phyloP scores from a whole-genome alignment of 805 yeast genomes.

The Ogataea allantospora region DNA sequence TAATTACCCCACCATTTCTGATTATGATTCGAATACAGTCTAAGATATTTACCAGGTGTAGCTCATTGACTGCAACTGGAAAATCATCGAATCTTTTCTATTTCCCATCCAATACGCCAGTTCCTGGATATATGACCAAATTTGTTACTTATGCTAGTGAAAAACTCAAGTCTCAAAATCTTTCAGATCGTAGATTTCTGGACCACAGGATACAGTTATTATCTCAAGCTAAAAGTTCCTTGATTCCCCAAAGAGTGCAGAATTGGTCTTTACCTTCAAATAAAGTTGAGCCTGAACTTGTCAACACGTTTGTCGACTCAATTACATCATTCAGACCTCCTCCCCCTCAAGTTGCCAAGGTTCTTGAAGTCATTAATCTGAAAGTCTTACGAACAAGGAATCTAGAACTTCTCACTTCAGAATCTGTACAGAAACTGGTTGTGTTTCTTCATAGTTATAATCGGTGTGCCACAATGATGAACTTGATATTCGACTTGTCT shows the following conservation, averaged over 20 bases:
- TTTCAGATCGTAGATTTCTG: background rate
- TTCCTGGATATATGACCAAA: background rate
- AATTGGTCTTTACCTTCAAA: background rate
- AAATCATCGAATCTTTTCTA: background rate
- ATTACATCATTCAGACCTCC: constrained; percentile 4
- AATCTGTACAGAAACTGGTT: constrained; percentile 1
- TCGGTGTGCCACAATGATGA: constrained; percentile 6
- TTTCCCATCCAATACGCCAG: background rate
- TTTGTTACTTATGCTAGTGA: constrained; percentile 1
- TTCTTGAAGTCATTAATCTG: background rate
- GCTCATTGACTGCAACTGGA: background rate
- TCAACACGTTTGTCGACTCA: background rate
- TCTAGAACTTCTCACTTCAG: constrained; percentile 2
- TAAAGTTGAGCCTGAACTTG: background rate
- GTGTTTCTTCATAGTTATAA: constrained; percentile 7
- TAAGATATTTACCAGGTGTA: background rate
- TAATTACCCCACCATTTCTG: constrained; percentile 8
- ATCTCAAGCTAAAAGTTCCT: constrained; percentile 1
- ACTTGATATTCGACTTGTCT: constrained; percentile 8
- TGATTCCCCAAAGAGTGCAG: background rate
- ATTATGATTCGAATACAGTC: constrained; percentile 1
- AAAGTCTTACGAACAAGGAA: constrained; percentile 1
- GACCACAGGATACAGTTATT: constrained; percentile 3
- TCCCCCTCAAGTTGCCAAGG: background rate
- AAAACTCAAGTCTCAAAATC: background rate